Evolutionary conservation across 148 eudicot genomes (phyloP).

Genomic region (Silene latifolia): DNA sequence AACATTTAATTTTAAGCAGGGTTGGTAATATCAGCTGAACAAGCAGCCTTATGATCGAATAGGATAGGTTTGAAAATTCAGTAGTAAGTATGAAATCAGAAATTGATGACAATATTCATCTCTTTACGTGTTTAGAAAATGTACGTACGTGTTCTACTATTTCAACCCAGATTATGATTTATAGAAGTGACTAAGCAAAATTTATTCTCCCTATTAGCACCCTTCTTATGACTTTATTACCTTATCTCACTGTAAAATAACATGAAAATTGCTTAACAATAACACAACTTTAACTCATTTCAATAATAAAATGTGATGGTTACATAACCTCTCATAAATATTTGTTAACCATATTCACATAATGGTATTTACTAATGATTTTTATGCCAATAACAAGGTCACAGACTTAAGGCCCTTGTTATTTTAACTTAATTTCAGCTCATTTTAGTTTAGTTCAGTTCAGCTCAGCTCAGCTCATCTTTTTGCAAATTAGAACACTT

Average conservation of each 20-base stretch:
- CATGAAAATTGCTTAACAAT: too few relatives aligned
- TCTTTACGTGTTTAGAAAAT: neutral
- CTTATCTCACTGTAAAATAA: neutral
- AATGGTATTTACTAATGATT: too few relatives aligned
- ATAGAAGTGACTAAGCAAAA: neutral
- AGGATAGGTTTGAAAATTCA: neutral
- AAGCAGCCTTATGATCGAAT: neutral
- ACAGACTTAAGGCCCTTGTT: too few relatives aligned
- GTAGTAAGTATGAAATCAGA: neutral
- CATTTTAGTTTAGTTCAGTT: too few relatives aligned
- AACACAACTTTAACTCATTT: too few relatives aligned
- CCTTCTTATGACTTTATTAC: conserved; percentile 2
- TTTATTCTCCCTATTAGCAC: neutral
- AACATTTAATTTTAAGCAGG: neutral
- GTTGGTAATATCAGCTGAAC: neutral
- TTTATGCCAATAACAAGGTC: too few relatives aligned
- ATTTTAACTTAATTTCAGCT: too few relatives aligned
- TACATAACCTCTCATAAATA: too few relatives aligned
- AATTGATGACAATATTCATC: neutral
- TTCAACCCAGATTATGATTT: neutral
- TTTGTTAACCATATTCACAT: too few relatives aligned
- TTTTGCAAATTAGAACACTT: too few relatives aligned
- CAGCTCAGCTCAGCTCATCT: too few relatives aligned
- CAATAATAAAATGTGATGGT: too few relatives aligned
- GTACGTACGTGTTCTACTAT: neutral